Evolutionary conservation across 2,329 filamentous ascomycete genomes (phyloP).

Genomic region (Colletotrichum melonis): DNA sequence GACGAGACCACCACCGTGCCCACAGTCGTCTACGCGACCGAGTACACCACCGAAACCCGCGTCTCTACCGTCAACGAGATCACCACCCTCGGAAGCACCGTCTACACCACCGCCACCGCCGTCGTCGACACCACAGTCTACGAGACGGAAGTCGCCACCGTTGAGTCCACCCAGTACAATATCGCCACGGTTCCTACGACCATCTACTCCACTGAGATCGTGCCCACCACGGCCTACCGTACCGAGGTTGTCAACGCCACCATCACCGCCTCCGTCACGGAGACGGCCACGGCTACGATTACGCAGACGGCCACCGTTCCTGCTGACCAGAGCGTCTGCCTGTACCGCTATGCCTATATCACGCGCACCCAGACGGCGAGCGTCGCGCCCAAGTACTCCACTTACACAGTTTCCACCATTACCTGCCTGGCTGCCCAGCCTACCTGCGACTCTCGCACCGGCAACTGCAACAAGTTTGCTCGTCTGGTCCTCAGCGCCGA

Average conservation of each 20-base stretch:
- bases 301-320: background rate
- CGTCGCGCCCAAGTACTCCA: background rate
- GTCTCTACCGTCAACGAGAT: background rate
- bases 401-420: slow-evolving; percentile 14
- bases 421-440: slow-evolving; percentile 6
- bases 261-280: background rate
- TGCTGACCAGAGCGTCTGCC: slow-evolving; percentile 9
- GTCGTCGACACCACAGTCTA: slow-evolving; percentile 16
- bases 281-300: background rate
- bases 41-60: background rate
- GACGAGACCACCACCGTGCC: slow-evolving; percentile 8
- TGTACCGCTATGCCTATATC: slow-evolving; percentile 15
- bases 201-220: slow-evolving; percentile 2
- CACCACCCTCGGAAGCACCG: slow-evolving; percentile 10
- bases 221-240: background rate
- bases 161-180: slow-evolving; percentile 19
- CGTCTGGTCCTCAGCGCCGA: slow-evolving; percentile 15
- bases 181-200: slow-evolving; percentile 11
- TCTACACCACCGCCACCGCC: slow-evolving; percentile 7
- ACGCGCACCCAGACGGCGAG: slow-evolving; percentile 12
- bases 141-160: background rate
- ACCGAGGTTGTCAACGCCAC: background rate
- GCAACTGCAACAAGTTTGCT: slow-evolving; percentile 23
- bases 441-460: slow-evolving; percentile 20
- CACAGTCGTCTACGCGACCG: background rate